phyloP scores from a whole-genome alignment of 495 filamentous ascomycete genomes.

The Polyplosphaeria fusca region DNA sequence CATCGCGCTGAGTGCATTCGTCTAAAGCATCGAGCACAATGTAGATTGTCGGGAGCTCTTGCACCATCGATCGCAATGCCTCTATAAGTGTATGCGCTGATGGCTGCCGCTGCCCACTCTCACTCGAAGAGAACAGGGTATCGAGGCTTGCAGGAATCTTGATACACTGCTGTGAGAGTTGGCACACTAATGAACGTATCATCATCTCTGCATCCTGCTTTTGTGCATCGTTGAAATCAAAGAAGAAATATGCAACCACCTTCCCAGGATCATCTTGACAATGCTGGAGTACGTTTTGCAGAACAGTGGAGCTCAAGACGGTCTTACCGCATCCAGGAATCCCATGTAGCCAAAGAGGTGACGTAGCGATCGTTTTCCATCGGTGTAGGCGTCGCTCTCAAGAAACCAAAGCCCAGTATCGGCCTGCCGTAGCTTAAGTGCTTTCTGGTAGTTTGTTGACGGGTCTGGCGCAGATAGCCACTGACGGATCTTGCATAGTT shows the following conservation, averaged over 20 bases:
- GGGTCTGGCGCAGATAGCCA: conserved; percentile 24
- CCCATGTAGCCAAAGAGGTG: conserved; percentile 11
- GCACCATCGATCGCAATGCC: background rate
- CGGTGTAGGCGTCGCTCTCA: conserved; percentile 11
- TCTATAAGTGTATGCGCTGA: background rate
- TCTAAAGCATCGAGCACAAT: background rate
- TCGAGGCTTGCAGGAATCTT: background rate
- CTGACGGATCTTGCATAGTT: conserved; percentile 9
- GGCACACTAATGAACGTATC: background rate
- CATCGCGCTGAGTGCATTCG: background rate
- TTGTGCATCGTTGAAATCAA: background rate
- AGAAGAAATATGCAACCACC: conserved; percentile 3
- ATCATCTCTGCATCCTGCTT: background rate
- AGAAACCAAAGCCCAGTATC: conserved; percentile 26
- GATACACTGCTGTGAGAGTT: background rate
- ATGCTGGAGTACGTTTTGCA: conserved; percentile 5
- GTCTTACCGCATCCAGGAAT: conserved; percentile 20
- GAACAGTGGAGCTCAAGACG: conserved; percentile 11
- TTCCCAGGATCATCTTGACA: conserved; percentile 2
- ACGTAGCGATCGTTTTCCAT: conserved; percentile 12
- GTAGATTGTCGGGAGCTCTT: background rate
- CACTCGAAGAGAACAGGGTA: background rate
- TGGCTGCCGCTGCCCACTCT: background rate
- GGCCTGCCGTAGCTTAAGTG: conserved; percentile 17
- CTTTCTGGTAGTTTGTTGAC: conserved; percentile 13